Evolutionary conservation across 1,284 basidiomycete genomes (phyloP).

Genomic region (Marasmius sp.): DNA sequence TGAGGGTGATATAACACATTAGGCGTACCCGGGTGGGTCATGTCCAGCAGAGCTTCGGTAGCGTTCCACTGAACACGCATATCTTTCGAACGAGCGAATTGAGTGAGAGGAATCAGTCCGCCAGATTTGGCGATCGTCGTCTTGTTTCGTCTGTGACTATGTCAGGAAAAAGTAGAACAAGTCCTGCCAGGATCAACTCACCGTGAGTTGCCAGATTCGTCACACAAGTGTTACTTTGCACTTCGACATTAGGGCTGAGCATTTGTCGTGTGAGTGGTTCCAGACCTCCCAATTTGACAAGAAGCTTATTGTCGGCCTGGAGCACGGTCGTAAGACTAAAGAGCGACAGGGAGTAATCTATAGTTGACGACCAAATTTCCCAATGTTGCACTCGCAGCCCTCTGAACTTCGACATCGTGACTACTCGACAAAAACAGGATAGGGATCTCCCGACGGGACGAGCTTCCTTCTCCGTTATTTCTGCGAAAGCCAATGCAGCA

Average conservation of each 20-base stretch:
- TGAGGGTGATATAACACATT: slow-evolving; percentile 6
- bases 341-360: slow-evolving; percentile 47
- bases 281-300: slow-evolving; percentile 96
- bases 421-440: too few relatives aligned
- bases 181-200: slow-evolving; percentile 35
- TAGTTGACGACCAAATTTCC: slow-evolving; percentile 99
- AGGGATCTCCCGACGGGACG: too few relatives aligned
- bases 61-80: slow-evolving; percentile 99
- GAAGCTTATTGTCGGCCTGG: slow-evolving; percentile 97
- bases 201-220: slow-evolving; percentile 99
- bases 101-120: slow-evolving; percentile 93
- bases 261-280: slow-evolving; percentile 97
- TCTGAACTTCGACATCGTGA: too few relatives aligned
- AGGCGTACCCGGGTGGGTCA: slow-evolving; percentile 92
- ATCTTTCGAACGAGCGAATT: slow-evolving; percentile 92
- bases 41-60: slow-evolving; percentile 96
- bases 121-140: slow-evolving; percentile 99
- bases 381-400: slow-evolving; percentile 99
- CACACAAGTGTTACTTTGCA: slow-evolving; percentile 99
- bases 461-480: too few relatives aligned
- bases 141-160: slow-evolving; percentile 92
- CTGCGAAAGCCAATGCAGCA: slow-evolving; percentile 95
- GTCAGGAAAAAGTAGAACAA: neutral
- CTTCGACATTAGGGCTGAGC: too few relatives aligned
- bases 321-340: slow-evolving; percentile 15